Evolutionary conservation across 2,329 filamentous ascomycete species (phyloP).

Genomic region (Fusarium circinatum): DNA sequence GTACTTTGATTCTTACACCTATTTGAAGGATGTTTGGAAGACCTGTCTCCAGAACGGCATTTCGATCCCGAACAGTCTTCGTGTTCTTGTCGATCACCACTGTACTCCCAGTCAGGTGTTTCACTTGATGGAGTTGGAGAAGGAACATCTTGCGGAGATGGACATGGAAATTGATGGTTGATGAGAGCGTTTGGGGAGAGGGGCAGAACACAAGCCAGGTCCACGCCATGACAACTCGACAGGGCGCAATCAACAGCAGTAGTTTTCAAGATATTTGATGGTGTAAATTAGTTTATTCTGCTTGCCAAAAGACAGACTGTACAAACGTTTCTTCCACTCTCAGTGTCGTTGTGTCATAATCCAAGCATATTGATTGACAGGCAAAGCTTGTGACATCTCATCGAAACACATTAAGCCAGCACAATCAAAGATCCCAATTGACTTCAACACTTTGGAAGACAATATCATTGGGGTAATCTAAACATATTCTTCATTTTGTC

Average conservation of each 20-base stretch:
- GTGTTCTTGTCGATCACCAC: background rate
- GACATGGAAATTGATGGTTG: background rate
- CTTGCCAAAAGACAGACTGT: accelerated
- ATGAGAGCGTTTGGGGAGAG: accelerated
- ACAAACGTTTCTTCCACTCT: accelerated
- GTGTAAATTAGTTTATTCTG: too few species aligned
- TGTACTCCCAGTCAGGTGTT: accelerated
- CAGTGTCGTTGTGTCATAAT: too few species aligned
- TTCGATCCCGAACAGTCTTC: background rate
- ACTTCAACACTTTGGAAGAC: too few species aligned
- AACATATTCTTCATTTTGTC: accelerated
- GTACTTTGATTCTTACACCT: background rate
- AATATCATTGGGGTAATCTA: background rate
- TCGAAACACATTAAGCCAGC: too few species aligned
- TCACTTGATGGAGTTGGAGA: background rate
- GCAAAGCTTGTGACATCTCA: too few species aligned
- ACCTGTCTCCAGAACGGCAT: accelerated
- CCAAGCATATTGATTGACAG: too few species aligned
- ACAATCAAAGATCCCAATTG: too few species aligned
- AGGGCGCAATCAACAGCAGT: accelerated
- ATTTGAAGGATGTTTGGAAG: background rate
- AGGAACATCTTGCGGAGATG: accelerated
- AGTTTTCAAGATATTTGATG: background rate
- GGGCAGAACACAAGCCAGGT: background rate
- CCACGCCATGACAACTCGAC: accelerated